These are phyloP conservation scores for Mucor racemosus DNA, from an alignment of 371 early-diverging fungal genomes.

Conservation along the genomic window DNA sequence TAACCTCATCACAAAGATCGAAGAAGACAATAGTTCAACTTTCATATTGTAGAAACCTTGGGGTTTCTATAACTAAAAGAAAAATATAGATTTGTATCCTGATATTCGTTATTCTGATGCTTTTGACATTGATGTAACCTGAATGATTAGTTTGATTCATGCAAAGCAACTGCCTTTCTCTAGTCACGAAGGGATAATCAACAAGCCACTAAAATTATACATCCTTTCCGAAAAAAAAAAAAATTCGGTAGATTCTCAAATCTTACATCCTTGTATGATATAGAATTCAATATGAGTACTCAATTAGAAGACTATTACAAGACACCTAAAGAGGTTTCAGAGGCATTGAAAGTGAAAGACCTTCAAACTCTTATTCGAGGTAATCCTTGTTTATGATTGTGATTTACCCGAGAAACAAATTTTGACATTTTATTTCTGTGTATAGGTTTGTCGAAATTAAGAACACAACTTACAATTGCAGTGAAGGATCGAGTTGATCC, in stretches of 20 bases:
- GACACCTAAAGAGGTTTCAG: conserved; percentile 30
- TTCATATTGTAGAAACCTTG: too few species aligned
- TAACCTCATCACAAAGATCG: too few species aligned
- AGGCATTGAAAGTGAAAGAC: conserved; percentile 36
- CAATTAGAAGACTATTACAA: conserved; percentile 34
- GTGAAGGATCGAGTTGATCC: conserved; percentile 48
- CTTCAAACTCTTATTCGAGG: conserved; percentile 28
- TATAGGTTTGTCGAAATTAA: conserved; percentile 31
- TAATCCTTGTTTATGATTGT: background rate
- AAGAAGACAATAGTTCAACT: too few species aligned
- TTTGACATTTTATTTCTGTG: too few species aligned
- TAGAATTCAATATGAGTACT: conserved; percentile 5
- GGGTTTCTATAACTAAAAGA: too few species aligned
- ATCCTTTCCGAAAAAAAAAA: background rate
- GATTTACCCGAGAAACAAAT: background rate
- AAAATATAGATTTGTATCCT: too few species aligned
- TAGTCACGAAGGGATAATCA: background rate
- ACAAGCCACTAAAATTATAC: conserved; percentile 1
- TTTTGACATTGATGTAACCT: too few species aligned
- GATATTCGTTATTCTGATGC: too few species aligned
- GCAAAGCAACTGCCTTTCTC: background rate
- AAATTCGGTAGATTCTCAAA: too few species aligned
- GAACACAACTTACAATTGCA: conserved; percentile 39
- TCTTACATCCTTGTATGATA: background rate
- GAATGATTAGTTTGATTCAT: background rate